Conservation (phyloP, 2,329 filamentous ascomycete species). For the Ceratocystis variospora region DNA sequence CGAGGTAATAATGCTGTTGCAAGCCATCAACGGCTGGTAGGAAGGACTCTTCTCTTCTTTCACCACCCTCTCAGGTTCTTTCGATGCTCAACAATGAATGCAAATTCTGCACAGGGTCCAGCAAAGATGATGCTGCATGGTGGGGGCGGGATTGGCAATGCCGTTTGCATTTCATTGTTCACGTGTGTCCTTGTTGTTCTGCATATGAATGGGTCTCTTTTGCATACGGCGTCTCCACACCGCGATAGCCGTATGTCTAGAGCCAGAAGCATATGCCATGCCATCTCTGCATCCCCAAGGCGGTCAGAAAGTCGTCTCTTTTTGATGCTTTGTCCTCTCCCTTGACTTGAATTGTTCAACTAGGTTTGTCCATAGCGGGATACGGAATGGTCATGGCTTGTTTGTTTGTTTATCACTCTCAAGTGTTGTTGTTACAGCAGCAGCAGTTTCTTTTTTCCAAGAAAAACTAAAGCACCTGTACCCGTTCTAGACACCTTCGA, state of each 20-base stretch:
- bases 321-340: not conserved
- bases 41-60: too few species aligned
- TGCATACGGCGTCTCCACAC: not conserved
- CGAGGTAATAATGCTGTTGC: not conserved
- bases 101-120: too few species aligned
- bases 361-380: not conserved
- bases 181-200: too few species aligned
- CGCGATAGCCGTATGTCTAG: not conserved
- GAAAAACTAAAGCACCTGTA: not conserved
- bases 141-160: not conserved
- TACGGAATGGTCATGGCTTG: slow-evolving; percentile 4
- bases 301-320: not conserved
- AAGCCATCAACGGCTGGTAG: too few species aligned
- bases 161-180: not conserved
- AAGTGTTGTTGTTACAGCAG: too few species aligned
- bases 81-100: not conserved
- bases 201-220: too few species aligned
- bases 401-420: not conserved
- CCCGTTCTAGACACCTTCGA: not conserved
- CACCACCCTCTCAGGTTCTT: not conserved
- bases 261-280: not conserved
- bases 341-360: not conserved
- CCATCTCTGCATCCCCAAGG: not conserved
- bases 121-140: too few species aligned
- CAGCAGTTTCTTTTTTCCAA: not conserved